Evolutionary conservation across 2,329 filamentous ascomycete genomes (phyloP).

Genomic region (Claviceps spartinae): DNA sequence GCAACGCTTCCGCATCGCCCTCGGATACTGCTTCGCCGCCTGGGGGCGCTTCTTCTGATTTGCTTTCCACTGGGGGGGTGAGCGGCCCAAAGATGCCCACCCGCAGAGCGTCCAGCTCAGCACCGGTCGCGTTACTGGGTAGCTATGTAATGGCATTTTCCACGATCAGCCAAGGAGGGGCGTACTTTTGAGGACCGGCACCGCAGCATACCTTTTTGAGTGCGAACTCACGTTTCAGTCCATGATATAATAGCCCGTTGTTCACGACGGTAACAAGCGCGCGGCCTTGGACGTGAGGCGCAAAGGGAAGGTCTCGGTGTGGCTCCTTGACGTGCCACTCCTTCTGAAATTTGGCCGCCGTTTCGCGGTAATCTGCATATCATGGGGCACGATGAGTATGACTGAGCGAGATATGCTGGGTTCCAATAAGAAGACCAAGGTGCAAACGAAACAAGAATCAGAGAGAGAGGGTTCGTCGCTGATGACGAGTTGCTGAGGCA

Average conservation of each 20-base stretch:
- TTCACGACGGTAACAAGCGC: conserved; percentile 50
- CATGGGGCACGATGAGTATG: not conserved
- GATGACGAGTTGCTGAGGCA: not conserved
- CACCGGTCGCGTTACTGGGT: conserved; percentile 30
- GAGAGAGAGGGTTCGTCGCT: not conserved
- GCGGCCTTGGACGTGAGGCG: conserved; percentile 50
- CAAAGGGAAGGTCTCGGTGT: conserved; percentile 49
- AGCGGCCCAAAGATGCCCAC: conserved; percentile 45
- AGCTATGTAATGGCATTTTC: conserved; percentile 25
- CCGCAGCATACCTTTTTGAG: conserved; percentile 31
- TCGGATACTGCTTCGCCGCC: conserved; percentile 22
- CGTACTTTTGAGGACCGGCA: conserved; percentile 5
- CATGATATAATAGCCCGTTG: conserved; percentile 48
- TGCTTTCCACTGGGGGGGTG: conserved; percentile 29
- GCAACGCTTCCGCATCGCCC: conserved; percentile 28
- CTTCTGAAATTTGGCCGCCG: conserved; percentile 53
- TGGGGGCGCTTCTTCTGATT: conserved; percentile 24
- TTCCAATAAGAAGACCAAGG: not conserved
- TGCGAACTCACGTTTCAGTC: conserved; percentile 42
- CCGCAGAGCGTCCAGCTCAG: conserved; percentile 31
- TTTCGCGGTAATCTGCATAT: conserved; percentile 49
- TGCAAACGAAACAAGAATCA: not conserved
- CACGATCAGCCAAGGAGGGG: not conserved
- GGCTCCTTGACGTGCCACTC: conserved; percentile 53
- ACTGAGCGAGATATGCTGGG: not conserved